Conservation (phyloP, 140 eudicot species). For the Oenanthe javanica region DNA sequence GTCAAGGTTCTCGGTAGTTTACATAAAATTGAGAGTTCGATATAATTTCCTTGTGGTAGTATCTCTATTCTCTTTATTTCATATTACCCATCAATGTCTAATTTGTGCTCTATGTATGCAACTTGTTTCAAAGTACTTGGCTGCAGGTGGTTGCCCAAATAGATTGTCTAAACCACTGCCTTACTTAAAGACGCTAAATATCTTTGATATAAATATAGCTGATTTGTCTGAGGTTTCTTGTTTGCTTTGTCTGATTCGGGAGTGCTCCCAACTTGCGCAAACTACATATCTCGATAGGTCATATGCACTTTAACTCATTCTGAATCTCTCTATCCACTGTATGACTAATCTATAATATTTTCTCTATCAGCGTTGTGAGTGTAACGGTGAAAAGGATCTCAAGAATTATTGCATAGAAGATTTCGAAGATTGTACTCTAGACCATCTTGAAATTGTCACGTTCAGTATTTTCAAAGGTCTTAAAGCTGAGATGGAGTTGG, state of each 20-base stretch:
- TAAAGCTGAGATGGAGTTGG: too few species aligned
- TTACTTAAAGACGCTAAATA: neutral
- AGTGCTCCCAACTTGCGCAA: neutral
- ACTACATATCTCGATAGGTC: neutral
- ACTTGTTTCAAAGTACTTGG: neutral
- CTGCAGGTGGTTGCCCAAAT: neutral
- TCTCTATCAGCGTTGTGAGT: neutral
- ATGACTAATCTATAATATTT: neutral
- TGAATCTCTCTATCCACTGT: neutral
- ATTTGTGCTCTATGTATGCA: neutral
- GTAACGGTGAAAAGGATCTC: neutral
- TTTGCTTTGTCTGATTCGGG: neutral
- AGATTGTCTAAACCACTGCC: neutral
- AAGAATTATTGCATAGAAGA: neutral
- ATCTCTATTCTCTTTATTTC: neutral
- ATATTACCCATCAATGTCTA: neutral
- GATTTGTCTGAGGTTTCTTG: neutral
- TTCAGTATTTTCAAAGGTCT: too few species aligned
- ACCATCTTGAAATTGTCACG: too few species aligned
- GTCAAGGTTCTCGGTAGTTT: neutral
- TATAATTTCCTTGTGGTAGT: neutral
- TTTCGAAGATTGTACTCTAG: too few species aligned
- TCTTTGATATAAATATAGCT: neutral
- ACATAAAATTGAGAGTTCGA: neutral
- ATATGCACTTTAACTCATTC: neutral